Evolutionary conservation across 257 asterid species (phyloP).

Genomic region (Salvia miltiorrhiza): DNA sequence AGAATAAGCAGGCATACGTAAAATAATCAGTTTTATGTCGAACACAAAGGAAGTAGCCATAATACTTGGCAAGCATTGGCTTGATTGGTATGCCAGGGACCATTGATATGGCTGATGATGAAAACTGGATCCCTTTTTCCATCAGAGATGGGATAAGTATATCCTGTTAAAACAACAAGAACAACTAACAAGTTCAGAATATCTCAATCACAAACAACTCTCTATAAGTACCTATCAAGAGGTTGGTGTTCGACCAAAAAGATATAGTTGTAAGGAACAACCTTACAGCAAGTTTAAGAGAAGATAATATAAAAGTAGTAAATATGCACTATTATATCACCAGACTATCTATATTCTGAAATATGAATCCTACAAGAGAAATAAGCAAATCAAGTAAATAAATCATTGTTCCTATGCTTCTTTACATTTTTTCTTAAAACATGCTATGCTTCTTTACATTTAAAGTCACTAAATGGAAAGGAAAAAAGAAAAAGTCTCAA

Average conservation of each 20-base stretch:
- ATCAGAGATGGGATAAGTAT: conserved; percentile 66
- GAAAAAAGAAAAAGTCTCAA: neutral
- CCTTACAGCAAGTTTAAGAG: neutral
- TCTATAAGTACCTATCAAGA: conserved; percentile 7
- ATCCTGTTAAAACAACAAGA: conserved; percentile 46
- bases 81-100: conserved; percentile 89
- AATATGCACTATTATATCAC: neutral
- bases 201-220: conserved; percentile 15
- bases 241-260: neutral
- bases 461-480: neutral
- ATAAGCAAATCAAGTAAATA: neutral
- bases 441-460: no score
- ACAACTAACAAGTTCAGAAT: conserved; percentile 5
- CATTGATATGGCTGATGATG: conserved; percentile 65
- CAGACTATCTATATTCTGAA: neutral
- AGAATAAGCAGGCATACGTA: conserved; percentile 12
- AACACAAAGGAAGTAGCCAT: conserved; percentile 18
- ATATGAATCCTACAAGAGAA: neutral
- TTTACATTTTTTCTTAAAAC: no score
- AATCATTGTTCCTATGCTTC: neutral
- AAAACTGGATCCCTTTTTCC: conserved; percentile 75
- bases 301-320: neutral
- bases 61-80: conserved; percentile 95
- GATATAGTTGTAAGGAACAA: conserved; percentile 1
- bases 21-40: neutral